Evolutionary conservation across 2,329 filamentous ascomycete species (phyloP), one percentile per base, ranked within the genome.

Genomic region (Apiospora koreana): DNA sequence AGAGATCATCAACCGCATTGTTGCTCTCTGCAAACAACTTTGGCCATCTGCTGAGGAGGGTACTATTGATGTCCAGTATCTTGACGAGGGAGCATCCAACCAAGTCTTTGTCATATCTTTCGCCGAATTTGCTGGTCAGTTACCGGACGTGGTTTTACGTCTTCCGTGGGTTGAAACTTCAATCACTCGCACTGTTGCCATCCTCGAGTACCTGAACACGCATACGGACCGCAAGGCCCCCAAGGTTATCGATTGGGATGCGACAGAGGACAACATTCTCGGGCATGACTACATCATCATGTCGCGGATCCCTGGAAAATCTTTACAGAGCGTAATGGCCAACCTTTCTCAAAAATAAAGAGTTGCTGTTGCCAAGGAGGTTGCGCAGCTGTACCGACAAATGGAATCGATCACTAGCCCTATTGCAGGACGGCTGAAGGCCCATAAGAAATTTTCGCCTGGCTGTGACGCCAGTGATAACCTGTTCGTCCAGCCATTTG

Each of bases 201-300:
- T 71, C 62, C 43, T 69, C 41, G 67, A 71, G 28, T 69, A 69
- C 35, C 7, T 73, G 28, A 23, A 43, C 43, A 35, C 65, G 25
- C 64, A 21, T 31, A 64, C 71, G 6, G 42, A 68, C n/a, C 65
- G 72, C 8, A 73, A 72, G 25, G 70, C 67, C 2, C 70, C 72
- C 3, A 45, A 68, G 23, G 67, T 73, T 0, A 73, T 73, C 38
- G 43, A 25, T 3, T 73, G 70, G 69, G 72, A 73, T 28, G 48
- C 43, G 16, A 68, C 70, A 16, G 9, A 23, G 3, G n/a, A 71
- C 25, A 73, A 73, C 21, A 18, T 69, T 12, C 42, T 73, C 9
- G n/a, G 42, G 0, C 58, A 67, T 3, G 28, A 14, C 42, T 72
- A 70, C 35, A 38, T 58, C 28, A 35, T 58, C 10, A 7, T 58